Conservation (phyloP, 257 asterid genomes). For the Przewalskia tangutica region DNA sequence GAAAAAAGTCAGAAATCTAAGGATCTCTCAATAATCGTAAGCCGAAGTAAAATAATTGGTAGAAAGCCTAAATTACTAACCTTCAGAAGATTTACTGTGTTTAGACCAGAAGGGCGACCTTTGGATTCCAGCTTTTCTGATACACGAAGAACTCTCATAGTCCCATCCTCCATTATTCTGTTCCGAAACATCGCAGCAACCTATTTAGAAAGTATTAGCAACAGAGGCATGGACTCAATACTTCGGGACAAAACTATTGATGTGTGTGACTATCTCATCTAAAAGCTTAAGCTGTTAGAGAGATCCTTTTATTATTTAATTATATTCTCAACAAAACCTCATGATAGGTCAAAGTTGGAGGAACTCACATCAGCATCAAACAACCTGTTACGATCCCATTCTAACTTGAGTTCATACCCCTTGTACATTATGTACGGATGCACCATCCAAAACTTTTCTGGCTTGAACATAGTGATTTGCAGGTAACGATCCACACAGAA, state of each 20-base stretch:
- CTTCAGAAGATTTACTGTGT: constrained; percentile 92
- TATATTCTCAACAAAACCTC: background rate
- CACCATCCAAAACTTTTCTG: constrained; percentile 73
- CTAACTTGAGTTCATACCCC: constrained; percentile 81
- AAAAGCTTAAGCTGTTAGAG: too few species aligned
- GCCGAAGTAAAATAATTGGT: constrained; percentile 3
- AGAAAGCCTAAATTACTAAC: constrained; percentile 25
- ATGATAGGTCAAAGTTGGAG: background rate
- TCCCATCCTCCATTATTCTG: constrained; percentile 52
- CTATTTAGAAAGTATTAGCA: constrained; percentile 27
- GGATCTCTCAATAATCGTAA: background rate
- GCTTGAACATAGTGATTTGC: constrained; percentile 68
- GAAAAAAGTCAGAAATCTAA: background rate
- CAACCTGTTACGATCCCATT: constrained; percentile 72
- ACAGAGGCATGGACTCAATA: constrained; percentile 8
- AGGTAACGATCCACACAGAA: constrained; percentile 87
- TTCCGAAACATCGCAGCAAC: constrained; percentile 59
- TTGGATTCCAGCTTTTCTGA: constrained; percentile 70
- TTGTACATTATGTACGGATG: constrained; percentile 59
- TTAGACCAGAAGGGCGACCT: constrained; percentile 79
- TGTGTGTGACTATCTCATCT: too few species aligned
- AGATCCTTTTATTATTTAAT: too few species aligned
- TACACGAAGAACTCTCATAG: constrained; percentile 40
- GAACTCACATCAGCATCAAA: constrained; percentile 72
- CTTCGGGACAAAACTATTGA: background rate